phyloP scores from a whole-genome alignment of 192 early-diverging fungal genomes.

The Kickxella alabastrina region DNA sequence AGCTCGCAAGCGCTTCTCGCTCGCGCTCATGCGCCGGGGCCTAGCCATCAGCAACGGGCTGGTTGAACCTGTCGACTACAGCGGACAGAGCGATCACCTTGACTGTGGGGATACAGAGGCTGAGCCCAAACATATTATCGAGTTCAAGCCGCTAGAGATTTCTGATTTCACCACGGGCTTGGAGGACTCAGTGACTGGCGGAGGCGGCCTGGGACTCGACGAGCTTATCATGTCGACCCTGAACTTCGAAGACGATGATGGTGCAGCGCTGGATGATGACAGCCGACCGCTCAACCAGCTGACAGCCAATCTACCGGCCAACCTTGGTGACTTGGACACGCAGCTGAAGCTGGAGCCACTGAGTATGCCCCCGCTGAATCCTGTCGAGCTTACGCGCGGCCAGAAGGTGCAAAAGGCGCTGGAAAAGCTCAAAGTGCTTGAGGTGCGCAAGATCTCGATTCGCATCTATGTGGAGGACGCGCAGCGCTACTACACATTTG shows the following conservation, averaged over 20 bases:
- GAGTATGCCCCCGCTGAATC: slow-evolving; percentile 7
- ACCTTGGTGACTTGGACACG: not conserved
- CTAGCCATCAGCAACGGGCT: slow-evolving; percentile 35
- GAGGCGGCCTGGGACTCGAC: slow-evolving; percentile 10
- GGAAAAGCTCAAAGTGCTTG: slow-evolving; percentile 37
- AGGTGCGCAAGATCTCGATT: slow-evolving; percentile 56
- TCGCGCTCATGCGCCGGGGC: slow-evolving; percentile 41
- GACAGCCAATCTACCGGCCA: not conserved
- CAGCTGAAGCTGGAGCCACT: slow-evolving; percentile 3
- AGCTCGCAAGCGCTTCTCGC: slow-evolving; percentile 44
- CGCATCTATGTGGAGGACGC: slow-evolving; percentile 88
- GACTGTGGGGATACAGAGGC: not conserved
- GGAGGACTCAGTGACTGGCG: not conserved
- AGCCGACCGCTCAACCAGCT: slow-evolving; percentile 9
- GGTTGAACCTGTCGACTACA: slow-evolving; percentile 33
- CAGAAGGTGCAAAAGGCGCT: slow-evolving; percentile 48
- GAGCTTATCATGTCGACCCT: slow-evolving; percentile 15
- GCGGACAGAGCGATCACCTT: slow-evolving; percentile 1
- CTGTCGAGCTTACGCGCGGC: slow-evolving; percentile 36
- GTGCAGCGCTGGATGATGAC: slow-evolving; percentile 6
- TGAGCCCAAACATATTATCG: not conserved
- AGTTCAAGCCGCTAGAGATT: slow-evolving; percentile 46
- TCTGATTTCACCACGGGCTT: slow-evolving; percentile 6
- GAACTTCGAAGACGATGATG: not conserved
- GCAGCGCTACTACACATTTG: slow-evolving; percentile 69